Evolutionary conservation across 352 stramenopile species (phyloP), one percentile per base, ranked within the genome.

Genomic region (Phytophthora vignae): DNA sequence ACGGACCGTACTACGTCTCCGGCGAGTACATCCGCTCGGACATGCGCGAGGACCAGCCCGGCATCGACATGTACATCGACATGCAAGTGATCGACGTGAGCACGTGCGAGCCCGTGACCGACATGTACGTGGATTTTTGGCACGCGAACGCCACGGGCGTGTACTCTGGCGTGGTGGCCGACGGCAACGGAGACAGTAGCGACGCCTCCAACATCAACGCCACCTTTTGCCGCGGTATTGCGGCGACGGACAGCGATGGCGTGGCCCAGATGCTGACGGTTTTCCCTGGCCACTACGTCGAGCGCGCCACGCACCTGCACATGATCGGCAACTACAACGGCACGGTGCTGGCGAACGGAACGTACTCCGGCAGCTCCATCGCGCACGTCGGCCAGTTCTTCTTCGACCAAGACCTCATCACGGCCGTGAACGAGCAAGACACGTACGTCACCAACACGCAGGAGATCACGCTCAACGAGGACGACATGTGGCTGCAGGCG

Each of bases 71-170:
- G 57, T 74, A 71, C 70, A 70, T 69, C 17, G 70, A 73, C 22
- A 9, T 74, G 14, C 70, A 77, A 22, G 54, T 77, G 25, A 70
- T 77, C 48, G 70, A 77, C 10, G 70, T 77, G 25, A 74, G 61
- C 19, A 60, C 70, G 14, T 77, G 70, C 12, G 29, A 74, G 33
- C 70, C 70, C 19, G 70, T 77, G 21, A 58, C 46, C 7, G 42
- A 74, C 55, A 67, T 74, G 58, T 77, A 73, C 55, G 57, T 77
- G 14, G 69, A 77, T 46, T 77, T 73, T 54, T 77, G 69, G 71
- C 71, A 78, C 57, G 69, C 66, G 10, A 78, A 78, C 29, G 60
- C 67, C 21, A 78, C 71, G 27, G 71, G 71, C 14, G 71, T 78
- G 21, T 78, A 78, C 57, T 78, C 66, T 17, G 57, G 71, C 22